Base-by-base conservation (phyloP, 306 rosid species). In the Prunus mira region DNA sequence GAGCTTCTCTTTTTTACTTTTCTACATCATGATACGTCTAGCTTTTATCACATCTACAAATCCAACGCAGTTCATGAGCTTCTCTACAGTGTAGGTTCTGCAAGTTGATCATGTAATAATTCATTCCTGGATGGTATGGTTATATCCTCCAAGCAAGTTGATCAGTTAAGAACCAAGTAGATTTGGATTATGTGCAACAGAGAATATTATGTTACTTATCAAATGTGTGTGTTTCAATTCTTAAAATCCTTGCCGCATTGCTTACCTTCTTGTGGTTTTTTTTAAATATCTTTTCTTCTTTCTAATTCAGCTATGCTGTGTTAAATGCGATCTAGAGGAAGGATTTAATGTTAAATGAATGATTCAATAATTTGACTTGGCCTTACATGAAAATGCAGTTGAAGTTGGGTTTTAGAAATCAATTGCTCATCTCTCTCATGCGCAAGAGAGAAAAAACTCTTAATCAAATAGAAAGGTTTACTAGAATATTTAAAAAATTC, bases 261-360 rank as follows among this genome's bases (percentile, higher is more conserved):
- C 49, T 54, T 69, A 30, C 76, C 67, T 72, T 65, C 19, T 52
- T 67, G 25, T 78, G 58, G 66, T 61, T 51, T 55, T 65, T 22
- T 25, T n/a, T 76, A n/a, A n/a, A n/a, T 69, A 70, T 5, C 27
- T 4, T 83, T 82, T 75, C 25, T 71, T 77, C 82, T 64, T 74
- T 79, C 81, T 65, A 66, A 69, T 83, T 78, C 85, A 86, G 89
- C 84, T 86, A 43, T 75, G 82, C 68, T 80, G 54, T 57, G 55
- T 86, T 47, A 83, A 76, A 65, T 74, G 82, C 71, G 87, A 86
- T 73, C 75, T 86, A 20, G 87, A 86, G 84, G 89, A 86, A 80
- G 98, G 90, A 86, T 82, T 81, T 83, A 45, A 7, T 6, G 12
- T 7, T 7, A 46, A 46, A 46, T 10, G 51, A 46, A 46, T 46